phyloP scores from a whole-genome alignment of 106 monocot species.

The Apostasia ramifera region DNA sequence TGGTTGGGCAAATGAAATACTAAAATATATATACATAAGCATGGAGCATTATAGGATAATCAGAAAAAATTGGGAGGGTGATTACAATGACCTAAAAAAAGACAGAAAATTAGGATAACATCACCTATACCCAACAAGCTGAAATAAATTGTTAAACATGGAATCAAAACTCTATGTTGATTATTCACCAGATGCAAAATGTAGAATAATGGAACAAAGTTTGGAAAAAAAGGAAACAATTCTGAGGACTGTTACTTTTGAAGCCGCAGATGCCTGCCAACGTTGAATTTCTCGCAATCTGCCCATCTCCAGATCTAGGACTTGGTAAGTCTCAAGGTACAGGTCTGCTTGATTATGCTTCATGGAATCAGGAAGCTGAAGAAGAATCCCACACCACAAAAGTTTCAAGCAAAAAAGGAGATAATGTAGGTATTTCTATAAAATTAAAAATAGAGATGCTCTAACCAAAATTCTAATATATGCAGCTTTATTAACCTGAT shows the following conservation, averaged over 20 bases:
- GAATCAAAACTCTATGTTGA: neutral
- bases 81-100: no score
- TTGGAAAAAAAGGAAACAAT: neutral
- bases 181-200: neutral
- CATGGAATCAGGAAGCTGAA: slow-evolving; percentile 36
- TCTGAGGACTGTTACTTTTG: slow-evolving; percentile 44
- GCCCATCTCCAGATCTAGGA: slow-evolving; percentile 97
- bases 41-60: no score
- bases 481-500: no score
- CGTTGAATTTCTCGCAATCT: slow-evolving; percentile 94
- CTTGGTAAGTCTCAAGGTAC: slow-evolving; percentile 96
- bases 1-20: no score
- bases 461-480: no score
- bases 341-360: slow-evolving; percentile 94
- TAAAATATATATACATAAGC: no score
- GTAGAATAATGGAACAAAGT: neutral
- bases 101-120: no score
- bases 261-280: slow-evolving; percentile 96
- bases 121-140: neutral
- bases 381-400: neutral
- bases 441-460: no score
- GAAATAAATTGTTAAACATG: neutral
- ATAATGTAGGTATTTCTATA: no score
- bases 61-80: no score
- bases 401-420: no score